Conservation (phyloP, 176 grass and related monocot species). For the Elaeis guineensis region DNA sequence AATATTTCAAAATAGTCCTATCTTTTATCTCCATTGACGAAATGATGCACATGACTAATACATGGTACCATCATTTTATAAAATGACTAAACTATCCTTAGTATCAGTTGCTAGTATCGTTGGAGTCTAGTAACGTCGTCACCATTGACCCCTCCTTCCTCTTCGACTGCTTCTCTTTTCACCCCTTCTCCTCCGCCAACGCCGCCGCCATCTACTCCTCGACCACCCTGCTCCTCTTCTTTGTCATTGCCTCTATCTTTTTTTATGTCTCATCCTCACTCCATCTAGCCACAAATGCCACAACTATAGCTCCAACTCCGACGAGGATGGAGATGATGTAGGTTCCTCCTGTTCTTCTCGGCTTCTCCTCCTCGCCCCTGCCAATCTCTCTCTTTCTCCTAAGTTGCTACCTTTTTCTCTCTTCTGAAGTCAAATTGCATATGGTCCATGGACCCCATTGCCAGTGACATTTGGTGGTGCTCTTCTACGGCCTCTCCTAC, state of each 20-base stretch:
- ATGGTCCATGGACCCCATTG: background rate
- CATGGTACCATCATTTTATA: no score
- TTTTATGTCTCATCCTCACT: background rate
- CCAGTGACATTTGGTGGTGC: background rate
- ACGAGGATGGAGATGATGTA: background rate
- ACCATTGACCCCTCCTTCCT: background rate
- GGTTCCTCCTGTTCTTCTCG: background rate
- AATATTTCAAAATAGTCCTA: no score
- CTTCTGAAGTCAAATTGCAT: background rate
- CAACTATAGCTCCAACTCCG: background rate
- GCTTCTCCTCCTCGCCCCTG: background rate
- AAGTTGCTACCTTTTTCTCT: background rate
- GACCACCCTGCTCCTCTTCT: background rate
- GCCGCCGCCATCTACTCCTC: background rate
- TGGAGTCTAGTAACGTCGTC: no score
- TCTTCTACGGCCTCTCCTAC: slow-evolving; percentile 3
- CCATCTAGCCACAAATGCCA: background rate
- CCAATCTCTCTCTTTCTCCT: background rate
- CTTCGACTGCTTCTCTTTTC: background rate
- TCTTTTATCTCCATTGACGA: no score
- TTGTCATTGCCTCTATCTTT: background rate
- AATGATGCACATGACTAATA: no score
- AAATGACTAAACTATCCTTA: no score
- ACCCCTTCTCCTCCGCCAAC: no score
- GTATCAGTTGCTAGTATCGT: no score